Evolutionary conservation across 2,329 filamentous ascomycete genomes (phyloP).

Genomic region (Monilinia laxa): DNA sequence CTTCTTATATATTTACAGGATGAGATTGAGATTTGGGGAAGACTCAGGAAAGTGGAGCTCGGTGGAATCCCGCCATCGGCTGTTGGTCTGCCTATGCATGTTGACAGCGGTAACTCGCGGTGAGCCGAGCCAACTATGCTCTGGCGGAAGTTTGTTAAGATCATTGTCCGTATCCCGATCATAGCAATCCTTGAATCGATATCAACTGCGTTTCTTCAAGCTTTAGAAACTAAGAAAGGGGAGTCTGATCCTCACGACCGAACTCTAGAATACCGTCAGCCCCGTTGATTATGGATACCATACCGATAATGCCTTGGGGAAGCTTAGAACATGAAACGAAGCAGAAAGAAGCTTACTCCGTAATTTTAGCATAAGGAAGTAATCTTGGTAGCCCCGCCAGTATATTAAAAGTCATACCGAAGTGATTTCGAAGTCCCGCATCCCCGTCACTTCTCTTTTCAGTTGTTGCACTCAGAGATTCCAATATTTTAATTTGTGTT

Average conservation of each 20-base stretch:
- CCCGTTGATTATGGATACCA: neutral
- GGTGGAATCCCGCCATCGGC: slow-evolving; percentile 1
- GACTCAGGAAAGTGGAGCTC: neutral
- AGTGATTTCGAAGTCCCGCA: slow-evolving; percentile 8
- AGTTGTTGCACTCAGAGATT: too few relatives aligned
- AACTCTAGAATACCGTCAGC: neutral
- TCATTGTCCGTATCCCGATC: neutral
- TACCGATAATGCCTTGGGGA: neutral
- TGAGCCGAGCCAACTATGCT: neutral
- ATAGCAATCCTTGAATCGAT: neutral
- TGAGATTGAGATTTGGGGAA: slow-evolving; percentile 9
- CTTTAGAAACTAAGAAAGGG: neutral
- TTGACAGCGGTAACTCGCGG: neutral
- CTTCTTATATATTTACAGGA: slow-evolving; percentile 9
- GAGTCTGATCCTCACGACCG: neutral
- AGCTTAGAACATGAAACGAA: slow-evolving; percentile 8
- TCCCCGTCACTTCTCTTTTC: neutral
- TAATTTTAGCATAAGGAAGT: neutral
- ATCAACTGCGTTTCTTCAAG: neutral
- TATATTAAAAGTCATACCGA: neutral
- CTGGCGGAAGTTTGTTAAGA: neutral
- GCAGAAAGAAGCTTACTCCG: slow-evolving; percentile 1
- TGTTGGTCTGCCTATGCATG: neutral
- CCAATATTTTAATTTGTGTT: too few relatives aligned
- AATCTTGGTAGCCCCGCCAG: neutral